Evolutionary conservation across 257 asterid genomes (phyloP).

Genomic region (Marsdenia floribunda): DNA sequence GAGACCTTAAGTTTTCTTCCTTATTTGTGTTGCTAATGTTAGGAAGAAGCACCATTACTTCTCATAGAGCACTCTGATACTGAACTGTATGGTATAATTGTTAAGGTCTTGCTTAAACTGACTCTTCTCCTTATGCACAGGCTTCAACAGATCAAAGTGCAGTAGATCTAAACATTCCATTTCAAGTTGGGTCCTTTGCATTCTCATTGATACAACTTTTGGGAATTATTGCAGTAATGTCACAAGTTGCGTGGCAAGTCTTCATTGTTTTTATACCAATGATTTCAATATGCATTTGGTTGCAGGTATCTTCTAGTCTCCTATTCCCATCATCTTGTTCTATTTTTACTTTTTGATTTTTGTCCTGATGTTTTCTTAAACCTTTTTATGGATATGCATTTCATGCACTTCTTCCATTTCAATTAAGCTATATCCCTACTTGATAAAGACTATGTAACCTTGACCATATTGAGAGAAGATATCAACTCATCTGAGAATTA

Average conservation of each 20-base stretch:
- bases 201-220: slow-evolving; percentile 63
- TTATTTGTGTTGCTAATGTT: neutral
- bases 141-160: slow-evolving; percentile 89
- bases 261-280: slow-evolving; percentile 69
- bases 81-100: neutral
- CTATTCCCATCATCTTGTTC: neutral
- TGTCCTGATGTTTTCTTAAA: neutral
- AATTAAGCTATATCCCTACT: neutral
- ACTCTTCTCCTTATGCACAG: slow-evolving; percentile 32
- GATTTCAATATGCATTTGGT: slow-evolving; percentile 58
- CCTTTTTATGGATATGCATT: neutral
- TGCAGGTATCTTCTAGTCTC: slow-evolving; percentile 48
- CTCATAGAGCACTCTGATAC: neutral
- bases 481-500: neutral
- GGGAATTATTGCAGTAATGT: slow-evolving; percentile 77
- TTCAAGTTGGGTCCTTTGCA: slow-evolving; percentile 48
- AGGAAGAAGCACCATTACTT: neutral
- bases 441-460: neutral
- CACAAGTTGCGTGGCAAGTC: slow-evolving; percentile 86
- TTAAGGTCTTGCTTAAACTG: slow-evolving; percentile 1
- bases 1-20: slow-evolving; percentile 13
- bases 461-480: neutral
- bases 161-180: slow-evolving; percentile 57
- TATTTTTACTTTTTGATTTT: neutral
- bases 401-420: neutral